phyloP scores from a whole-genome alignment of 441 rosid genomes.

The Melastoma candidum region DNA sequence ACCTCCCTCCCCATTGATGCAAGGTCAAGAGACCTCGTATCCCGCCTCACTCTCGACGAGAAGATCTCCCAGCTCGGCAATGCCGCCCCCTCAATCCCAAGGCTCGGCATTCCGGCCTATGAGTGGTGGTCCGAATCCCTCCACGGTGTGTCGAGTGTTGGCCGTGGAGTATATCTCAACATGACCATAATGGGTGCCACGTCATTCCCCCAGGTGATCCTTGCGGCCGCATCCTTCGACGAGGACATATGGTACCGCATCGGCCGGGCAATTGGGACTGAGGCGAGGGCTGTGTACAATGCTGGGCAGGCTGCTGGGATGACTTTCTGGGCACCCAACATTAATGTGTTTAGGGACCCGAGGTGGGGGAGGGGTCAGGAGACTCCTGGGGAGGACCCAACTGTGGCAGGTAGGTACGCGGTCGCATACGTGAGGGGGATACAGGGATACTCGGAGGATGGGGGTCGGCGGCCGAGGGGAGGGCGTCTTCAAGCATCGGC shows the following conservation, averaged over 20 bases:
- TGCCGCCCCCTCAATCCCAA: conserved; percentile 16
- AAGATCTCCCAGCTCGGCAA: conserved; percentile 19
- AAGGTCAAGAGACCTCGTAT: conserved; percentile 14
- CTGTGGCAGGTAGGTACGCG: conserved; percentile 51
- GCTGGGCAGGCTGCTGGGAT: conserved; percentile 16
- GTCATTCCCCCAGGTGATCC: conserved; percentile 19
- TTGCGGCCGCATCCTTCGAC: conserved; percentile 14
- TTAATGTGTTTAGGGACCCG: conserved; percentile 77
- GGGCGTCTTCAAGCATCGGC: conserved; percentile 74
- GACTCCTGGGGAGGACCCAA: conserved; percentile 90
- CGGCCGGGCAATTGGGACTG: conserved; percentile 15
- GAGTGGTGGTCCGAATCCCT: conserved; percentile 21
- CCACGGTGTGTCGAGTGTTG: conserved; percentile 14
- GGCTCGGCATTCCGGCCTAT: conserved; percentile 16
- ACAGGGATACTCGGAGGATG: conserved; percentile 66
- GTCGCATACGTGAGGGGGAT: conserved; percentile 68
- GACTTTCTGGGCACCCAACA: conserved; percentile 51
- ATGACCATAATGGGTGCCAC: conserved; percentile 12
- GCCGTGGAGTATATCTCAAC: conserved; percentile 14
- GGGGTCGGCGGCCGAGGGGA: conserved; percentile 27
- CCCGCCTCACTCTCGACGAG: conserved; percentile 19
- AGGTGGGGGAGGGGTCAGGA: conserved; percentile 97
- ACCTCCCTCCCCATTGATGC: conserved; percentile 12
- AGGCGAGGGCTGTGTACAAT: conserved; percentile 19
- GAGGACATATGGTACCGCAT: conserved; percentile 15